Evolutionary conservation across 2,329 filamentous ascomycete genomes (phyloP).

Genomic region (Dactylellina haptotyla): DNA sequence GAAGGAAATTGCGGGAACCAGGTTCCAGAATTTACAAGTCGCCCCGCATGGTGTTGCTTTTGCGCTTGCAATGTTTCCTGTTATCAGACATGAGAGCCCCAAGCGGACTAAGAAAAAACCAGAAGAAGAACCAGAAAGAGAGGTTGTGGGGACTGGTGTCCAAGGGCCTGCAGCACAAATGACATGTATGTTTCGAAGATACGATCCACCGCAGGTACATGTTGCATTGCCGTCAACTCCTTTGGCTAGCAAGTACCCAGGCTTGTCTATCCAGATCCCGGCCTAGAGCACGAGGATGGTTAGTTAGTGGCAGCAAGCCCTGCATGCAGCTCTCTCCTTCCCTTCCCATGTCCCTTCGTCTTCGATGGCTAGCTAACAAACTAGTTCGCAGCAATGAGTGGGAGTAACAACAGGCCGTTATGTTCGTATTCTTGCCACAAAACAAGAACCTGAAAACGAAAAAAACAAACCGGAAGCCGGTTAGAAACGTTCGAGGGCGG

Average conservation of each 20-base stretch:
- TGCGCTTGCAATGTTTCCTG: no score
- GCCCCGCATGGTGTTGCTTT: slow-evolving; percentile 22
- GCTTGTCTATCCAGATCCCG: neutral
- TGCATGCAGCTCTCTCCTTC: slow-evolving; percentile 9
- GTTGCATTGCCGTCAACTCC: no score
- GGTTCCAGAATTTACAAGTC: slow-evolving; percentile 17
- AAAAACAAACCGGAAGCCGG: neutral
- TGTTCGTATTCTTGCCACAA: slow-evolving; percentile 35
- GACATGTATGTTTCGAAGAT: neutral
- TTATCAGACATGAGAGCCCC: no score
- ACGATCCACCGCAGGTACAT: slow-evolving; percentile 4
- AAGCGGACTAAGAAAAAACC: no score
- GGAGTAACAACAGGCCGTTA: neutral
- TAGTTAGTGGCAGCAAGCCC: neutral
- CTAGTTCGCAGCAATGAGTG: neutral
- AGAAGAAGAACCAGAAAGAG: no score
- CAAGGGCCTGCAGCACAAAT: no score
- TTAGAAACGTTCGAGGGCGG: slow-evolving; percentile 15
- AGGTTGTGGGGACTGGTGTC: no score
- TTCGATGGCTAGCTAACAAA: neutral
- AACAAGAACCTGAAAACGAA: slow-evolving; percentile 19
- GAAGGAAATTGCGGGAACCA: slow-evolving; percentile 41
- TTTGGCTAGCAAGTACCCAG: neutral
- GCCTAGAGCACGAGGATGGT: neutral
- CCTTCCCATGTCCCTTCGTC: neutral